Base-by-base conservation (phyloP, 441 rosid genomes). In the Euphorbia schlechtendalii region DNA sequence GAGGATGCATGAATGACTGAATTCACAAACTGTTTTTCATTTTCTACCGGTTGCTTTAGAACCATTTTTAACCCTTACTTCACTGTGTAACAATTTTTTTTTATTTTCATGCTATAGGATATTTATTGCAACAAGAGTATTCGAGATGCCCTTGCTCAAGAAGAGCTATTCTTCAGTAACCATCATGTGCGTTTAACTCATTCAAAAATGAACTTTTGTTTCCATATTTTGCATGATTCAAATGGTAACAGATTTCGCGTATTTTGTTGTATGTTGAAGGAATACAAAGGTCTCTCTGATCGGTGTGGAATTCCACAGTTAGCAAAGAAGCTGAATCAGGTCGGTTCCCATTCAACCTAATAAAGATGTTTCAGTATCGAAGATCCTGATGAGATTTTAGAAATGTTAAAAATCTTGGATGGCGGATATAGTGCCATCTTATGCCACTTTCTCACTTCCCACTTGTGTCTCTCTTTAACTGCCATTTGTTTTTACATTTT, bases 261-360 rank as follows among this genome's bases (percentile, higher is more conserved):
- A 3, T 20, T 24, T 51, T 51, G 18, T 51, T 12, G 0, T 51
- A n/a, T 51, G 41, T 27, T 73, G 57, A 69, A 86, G 92, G 86
- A 77, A 40, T 86, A 86, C 65, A 82, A 75, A 68, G 80, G 78
- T 69, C 84, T 86, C 25, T 38, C 82, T 38, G 83, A 86, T 74
- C 83, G 69, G 68, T 73, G 86, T 32, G 92, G 92, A 55, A 68
- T 82, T 64, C 86, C 87, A 57, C 81, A 82, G 73, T 81, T 84
- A 66, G 89, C 87, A 24, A 82, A 83, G 74, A 84, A 80, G 84
- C 71, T 86, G 71, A 84, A 86, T 73, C 86, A 81, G 87, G 92
- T 84, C 59, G 67, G 63, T 66, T 18, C 17, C 15, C 30, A 52
- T 17, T 34, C 13, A 24, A 49, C 63, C 28, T 30, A 11, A 32